Percentiles rank a stretch among this genome's conserved stretches.
Conservation (phyloP, 768 basidiomycete species). For the Mycena chlorophos region DNA sequence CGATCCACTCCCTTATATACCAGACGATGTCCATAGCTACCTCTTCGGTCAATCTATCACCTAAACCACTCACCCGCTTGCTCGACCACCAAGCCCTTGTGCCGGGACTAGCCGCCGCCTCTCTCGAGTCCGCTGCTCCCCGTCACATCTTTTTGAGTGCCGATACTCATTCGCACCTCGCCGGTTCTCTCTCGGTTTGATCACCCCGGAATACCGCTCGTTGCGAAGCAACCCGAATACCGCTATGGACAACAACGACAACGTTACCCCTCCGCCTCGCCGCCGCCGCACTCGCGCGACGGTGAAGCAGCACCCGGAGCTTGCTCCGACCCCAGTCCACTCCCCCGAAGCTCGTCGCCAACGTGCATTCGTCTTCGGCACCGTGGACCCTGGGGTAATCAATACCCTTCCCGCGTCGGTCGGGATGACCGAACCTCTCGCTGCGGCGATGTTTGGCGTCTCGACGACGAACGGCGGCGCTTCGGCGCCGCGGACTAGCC, state of each 20-base stretch:
- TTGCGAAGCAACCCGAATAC: background rate
- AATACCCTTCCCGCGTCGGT: background rate
- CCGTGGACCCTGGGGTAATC: no score
- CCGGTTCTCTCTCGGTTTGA: background rate
- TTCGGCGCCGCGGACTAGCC: background rate
- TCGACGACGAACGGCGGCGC: background rate
- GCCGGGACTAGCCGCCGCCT: background rate
- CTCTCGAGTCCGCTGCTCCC: background rate
- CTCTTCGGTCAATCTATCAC: background rate
- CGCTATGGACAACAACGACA: background rate
- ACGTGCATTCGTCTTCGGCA: background rate
- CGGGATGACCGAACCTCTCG: background rate
- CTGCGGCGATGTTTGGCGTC: background rate
- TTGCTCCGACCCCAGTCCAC: background rate
- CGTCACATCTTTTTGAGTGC: background rate
- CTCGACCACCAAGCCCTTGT: background rate
- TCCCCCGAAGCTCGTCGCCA: background rate
- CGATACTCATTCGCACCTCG: background rate
- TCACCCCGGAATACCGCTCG: background rate
- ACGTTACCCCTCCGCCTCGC: background rate
- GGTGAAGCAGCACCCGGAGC: no score
- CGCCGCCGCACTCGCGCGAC: background rate
- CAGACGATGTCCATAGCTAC: no score
- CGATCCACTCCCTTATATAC: no score
- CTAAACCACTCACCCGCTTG: background rate